Conservation (phyloP, 2,329 filamentous ascomycete genomes). For the Xylariaceae sp. region DNA sequence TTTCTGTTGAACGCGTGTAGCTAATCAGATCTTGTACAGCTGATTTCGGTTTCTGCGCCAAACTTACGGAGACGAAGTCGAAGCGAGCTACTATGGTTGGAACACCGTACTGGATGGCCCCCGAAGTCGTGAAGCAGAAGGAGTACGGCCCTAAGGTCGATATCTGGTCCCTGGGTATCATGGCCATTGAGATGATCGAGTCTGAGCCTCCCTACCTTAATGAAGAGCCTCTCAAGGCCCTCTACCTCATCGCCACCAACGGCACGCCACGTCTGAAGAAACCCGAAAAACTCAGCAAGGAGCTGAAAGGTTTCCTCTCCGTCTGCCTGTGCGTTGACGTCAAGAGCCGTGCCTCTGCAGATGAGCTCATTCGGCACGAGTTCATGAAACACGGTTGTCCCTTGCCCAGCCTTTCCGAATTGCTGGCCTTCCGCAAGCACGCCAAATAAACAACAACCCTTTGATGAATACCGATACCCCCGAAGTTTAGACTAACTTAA, state of each 20-base stretch:
- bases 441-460: conserved; percentile 44
- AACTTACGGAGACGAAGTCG: conserved; percentile 91
- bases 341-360: conserved; percentile 84
- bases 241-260: conserved; percentile 97
- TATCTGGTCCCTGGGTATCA: conserved; percentile 98
- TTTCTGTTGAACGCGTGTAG: conserved; percentile 31
- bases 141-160: conserved; percentile 98
- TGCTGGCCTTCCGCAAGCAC: conserved; percentile 81
- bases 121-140: conserved; percentile 98
- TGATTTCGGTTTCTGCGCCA: conserved; percentile 98
- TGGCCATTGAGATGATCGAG: conserved; percentile 99
- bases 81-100: conserved; percentile 99
- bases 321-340: conserved; percentile 97
- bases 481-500: conserved; percentile 24
- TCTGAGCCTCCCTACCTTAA: conserved; percentile 97
- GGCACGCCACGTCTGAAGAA: conserved; percentile 96
- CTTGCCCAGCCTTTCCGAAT: conserved; percentile 72
- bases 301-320: conserved; percentile 93
- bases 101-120: conserved; percentile 99
- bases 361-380: conserved; percentile 85
- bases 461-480: conserved; percentile 27
- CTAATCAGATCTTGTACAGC: conserved; percentile 46
- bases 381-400: conserved; percentile 91
- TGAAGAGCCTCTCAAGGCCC: conserved; percentile 92
- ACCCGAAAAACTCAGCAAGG: conserved; percentile 94